Base-by-base conservation (phyloP, 805 yeast species). In the Metschnikowia noctiluminum region DNA sequence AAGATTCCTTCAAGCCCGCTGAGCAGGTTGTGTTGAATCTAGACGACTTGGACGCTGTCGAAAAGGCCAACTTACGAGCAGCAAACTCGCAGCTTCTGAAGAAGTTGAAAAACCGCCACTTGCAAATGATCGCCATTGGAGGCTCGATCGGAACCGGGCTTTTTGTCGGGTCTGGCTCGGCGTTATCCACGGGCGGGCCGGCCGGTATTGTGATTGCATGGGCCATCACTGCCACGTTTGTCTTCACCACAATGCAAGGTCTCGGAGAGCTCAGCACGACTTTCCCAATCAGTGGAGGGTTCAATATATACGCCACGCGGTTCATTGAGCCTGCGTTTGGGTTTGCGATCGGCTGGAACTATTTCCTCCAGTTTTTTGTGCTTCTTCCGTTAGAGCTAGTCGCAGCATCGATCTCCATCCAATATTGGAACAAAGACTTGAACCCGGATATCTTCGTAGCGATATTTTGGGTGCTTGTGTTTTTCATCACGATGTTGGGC, bases 101-200 rank as follows among this genome's bases (percentile, higher is more conserved):
- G 42, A 46, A 46, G 27, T 52, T 56, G 45, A 81, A 79, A 57
- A 77, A 80, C 38, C 75, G 91, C 61, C 92, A 87, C 63, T 66
- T 87, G 56, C 82, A 84, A 51, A 83, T 86, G 89, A 87, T 87
- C 68, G 90, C 94, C 43, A 73, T 87, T 52, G 94, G 92, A 56
- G 91, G 92, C 38, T 78, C 86, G 51, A 87, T 88, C 56, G 96
- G 96, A 58, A 84, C 92, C 8, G 96, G 94, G 61, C 72, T 89
- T 44, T 81, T 89, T 52, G 85, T 89, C 31, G 89, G 89, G 61
- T 78, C 89, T 2, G 87, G 88, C 51, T 65, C 75, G 14, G 78
- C 87, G 2, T 66, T 87, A 44, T 56, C 75, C 15, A 70, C 75
- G 31, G 87, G 89, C 62, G 94, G 94, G 28, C 92, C 94, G n/a